These are phyloP conservation scores for Cladobotryum protrusum DNA, from an alignment of 2,329 filamentous ascomycete genomes.

Conservation along the genomic window DNA sequence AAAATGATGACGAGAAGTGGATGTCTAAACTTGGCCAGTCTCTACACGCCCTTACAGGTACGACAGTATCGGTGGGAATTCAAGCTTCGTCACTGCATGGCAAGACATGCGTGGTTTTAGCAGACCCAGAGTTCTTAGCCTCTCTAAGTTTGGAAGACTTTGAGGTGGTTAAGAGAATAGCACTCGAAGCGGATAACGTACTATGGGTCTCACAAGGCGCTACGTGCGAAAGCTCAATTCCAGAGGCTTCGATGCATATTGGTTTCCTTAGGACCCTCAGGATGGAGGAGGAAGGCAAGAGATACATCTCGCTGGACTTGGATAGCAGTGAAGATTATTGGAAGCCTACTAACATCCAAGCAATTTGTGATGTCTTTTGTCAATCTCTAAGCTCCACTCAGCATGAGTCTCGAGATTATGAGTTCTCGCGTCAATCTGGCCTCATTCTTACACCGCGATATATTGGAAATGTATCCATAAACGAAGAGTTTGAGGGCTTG, in stretches of 20 bases:
- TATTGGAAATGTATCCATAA: neutral
- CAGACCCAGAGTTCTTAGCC: neutral
- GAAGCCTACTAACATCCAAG: neutral
- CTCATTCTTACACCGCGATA: neutral
- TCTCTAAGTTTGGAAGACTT: neutral
- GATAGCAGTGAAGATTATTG: neutral
- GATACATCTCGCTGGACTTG: slow-evolving; percentile 13
- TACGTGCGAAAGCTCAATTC: neutral
- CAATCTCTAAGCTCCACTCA: neutral
- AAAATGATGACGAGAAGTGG: neutral
- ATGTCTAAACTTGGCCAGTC: neutral
- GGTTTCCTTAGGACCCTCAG: slow-evolving; percentile 12
- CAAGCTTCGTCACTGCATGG: neutral
- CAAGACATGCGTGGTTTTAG: neutral
- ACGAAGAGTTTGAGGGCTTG: neutral
- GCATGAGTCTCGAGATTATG: neutral
- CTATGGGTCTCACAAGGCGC: neutral
- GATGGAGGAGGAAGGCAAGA: slow-evolving; percentile 9
- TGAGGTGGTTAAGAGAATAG: neutral
- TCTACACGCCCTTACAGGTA: neutral
- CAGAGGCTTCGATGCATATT: slow-evolving; percentile 3
- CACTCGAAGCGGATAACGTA: neutral
- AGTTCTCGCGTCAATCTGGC: neutral
- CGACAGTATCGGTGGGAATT: neutral
- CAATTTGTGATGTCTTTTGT: neutral